Percentiles rank a stretch among this genome's conserved stretches.
phyloP scores from a whole-genome alignment of 1,284 basidiomycete genomes.

The Phaffia rhodozyma region DNA sequence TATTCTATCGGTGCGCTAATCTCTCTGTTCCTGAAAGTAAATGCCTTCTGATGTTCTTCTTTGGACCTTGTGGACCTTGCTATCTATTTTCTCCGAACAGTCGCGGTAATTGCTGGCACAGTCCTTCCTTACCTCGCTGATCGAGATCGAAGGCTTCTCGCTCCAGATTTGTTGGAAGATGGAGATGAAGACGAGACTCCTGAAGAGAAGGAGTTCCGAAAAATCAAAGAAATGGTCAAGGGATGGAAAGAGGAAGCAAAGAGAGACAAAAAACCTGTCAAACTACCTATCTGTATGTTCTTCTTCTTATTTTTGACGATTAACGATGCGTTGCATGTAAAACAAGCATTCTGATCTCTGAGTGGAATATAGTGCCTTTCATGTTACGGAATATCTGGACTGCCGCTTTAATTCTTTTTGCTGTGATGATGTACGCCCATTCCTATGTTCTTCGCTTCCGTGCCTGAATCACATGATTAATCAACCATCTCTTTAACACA shows the following conservation, averaged over 20 bases:
- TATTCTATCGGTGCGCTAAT: slow-evolving; percentile 34
- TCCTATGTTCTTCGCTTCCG: slow-evolving; percentile 58
- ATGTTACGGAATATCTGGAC: slow-evolving; percentile 87
- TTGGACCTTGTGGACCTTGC: not conserved
- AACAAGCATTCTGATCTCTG: not conserved
- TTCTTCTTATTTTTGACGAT: not conserved
- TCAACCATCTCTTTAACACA: not conserved
- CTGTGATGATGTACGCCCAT: slow-evolving; percentile 52
- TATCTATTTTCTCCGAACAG: slow-evolving; percentile 41
- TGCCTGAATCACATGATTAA: slow-evolving; percentile 32
- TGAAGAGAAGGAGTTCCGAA: slow-evolving; percentile 56
- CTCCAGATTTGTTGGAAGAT: slow-evolving; percentile 39
- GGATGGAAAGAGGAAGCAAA: slow-evolving; percentile 72
- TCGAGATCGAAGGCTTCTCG: slow-evolving; percentile 62
- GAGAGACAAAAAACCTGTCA: slow-evolving; percentile 49
- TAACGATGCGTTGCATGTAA: no score
- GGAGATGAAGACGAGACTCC: slow-evolving; percentile 44
- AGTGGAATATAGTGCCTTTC: slow-evolving; percentile 49
- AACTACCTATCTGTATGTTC: slow-evolving; percentile 50
- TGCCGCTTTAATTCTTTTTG: slow-evolving; percentile 66
- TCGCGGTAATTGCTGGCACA: slow-evolving; percentile 71
- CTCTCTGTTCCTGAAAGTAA: slow-evolving; percentile 15
- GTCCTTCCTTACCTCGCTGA: slow-evolving; percentile 69
- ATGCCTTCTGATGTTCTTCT: slow-evolving; percentile 3
- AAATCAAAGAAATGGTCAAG: slow-evolving; percentile 55